Conservation (phyloP, 2,329 filamentous ascomycete genomes). For the Ophiocordyceps camponoti-saundersi region DNA sequence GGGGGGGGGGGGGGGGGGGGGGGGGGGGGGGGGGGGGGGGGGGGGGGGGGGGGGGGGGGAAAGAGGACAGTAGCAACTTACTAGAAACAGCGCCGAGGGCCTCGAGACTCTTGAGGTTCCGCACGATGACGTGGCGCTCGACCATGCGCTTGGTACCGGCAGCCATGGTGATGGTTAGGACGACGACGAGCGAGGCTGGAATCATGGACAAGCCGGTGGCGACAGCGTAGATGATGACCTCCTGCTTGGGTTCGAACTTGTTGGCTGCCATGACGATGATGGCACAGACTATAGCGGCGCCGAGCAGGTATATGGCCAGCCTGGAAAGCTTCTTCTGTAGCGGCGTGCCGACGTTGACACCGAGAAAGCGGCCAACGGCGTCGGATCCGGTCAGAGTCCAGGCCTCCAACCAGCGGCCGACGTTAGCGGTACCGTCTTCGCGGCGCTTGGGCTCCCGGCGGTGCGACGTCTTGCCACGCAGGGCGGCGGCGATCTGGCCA, state of each 20-base stretch:
- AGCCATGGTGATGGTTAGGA: conserved; percentile 43
- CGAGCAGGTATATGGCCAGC: conserved; percentile 51
- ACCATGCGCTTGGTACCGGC: conserved; percentile 38
- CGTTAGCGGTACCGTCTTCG: conserved; percentile 21
- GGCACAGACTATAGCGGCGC: conserved; percentile 31
- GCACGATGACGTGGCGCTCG: conserved; percentile 32
- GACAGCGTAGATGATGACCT: conserved; percentile 26
- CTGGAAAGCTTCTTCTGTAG: conserved; percentile 53
- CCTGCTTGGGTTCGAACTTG: conserved; percentile 18
- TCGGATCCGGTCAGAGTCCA: conserved; percentile 19
- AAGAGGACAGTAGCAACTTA: conserved; percentile 6
- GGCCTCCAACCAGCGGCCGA: conserved; percentile 16
- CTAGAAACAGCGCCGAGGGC: conserved; percentile 36
- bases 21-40: not conserved
- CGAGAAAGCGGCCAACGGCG: conserved; percentile 28
- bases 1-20: not conserved
- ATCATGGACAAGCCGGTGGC: conserved; percentile 32
- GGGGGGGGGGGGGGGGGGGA: not conserved
- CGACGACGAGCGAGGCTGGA: conserved; percentile 28
- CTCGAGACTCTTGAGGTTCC: conserved; percentile 32
- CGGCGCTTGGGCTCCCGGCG: conserved; percentile 21
- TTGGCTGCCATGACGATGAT: conserved; percentile 27
- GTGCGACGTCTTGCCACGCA: conserved; percentile 20
- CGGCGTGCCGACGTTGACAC: conserved; percentile 42
- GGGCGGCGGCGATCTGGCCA: conserved; percentile 36